Evolutionary conservation across 768 basidiomycete genomes (phyloP).

Genomic region (Exsudoporus frostii): DNA sequence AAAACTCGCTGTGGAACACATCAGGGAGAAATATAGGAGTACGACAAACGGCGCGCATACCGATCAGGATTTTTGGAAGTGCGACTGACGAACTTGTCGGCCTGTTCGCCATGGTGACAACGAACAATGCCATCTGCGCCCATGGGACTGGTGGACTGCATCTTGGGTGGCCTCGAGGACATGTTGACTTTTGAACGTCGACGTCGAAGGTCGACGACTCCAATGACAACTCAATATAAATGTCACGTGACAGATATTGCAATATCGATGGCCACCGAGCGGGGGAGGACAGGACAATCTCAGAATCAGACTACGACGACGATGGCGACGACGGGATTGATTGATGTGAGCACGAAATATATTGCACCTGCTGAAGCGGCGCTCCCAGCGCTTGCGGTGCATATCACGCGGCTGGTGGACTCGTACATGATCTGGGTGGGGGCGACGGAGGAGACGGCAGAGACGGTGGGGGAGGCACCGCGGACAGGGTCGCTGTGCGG

Average conservation of each 20-base stretch:
- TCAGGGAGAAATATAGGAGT: not conserved
- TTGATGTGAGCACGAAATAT: slow-evolving; percentile 48
- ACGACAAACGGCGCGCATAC: slow-evolving; percentile 25
- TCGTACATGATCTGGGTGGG: slow-evolving; percentile 87
- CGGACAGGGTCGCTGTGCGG: slow-evolving; percentile 55
- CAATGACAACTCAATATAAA: not conserved
- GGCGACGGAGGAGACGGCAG: slow-evolving; percentile 44
- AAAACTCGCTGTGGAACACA: slow-evolving; percentile 31
- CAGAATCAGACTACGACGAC: not conserved
- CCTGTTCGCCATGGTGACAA: slow-evolving; percentile 34
- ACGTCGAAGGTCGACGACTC: too few species aligned
- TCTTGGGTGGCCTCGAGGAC: slow-evolving; percentile 1
- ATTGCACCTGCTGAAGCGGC: slow-evolving; percentile 48
- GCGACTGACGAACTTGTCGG: slow-evolving; percentile 26
- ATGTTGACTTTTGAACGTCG: not conserved
- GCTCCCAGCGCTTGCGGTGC: slow-evolving; percentile 58
- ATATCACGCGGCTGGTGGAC: slow-evolving; percentile 62
- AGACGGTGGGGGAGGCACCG: slow-evolving; percentile 47
- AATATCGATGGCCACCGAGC: not conserved
- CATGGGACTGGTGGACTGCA: slow-evolving; percentile 22
- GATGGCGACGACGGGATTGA: slow-evolving; percentile 17
- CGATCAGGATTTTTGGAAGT: slow-evolving; percentile 33
- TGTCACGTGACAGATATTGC: slow-evolving; percentile 19
- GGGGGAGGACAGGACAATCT: not conserved
- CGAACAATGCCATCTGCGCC: slow-evolving; percentile 31